Conservation (phyloP, 2,329 filamentous ascomycete genomes). For the Hymenoscyphus scutula region DNA sequence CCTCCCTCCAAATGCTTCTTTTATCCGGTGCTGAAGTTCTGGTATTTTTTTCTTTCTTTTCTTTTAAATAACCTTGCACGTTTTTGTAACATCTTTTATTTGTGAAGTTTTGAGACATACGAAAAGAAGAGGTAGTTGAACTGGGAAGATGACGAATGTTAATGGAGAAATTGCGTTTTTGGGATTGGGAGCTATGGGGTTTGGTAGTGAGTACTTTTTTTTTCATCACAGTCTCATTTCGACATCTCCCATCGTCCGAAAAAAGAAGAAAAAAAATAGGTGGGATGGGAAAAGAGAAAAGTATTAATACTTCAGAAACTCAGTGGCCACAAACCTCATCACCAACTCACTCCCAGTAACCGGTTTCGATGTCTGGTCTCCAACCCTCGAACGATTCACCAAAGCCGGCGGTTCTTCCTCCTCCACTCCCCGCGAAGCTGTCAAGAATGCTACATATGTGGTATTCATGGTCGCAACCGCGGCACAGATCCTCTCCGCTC, state of each 20-base stretch:
- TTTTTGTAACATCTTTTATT: not conserved
- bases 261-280: too few relatives aligned
- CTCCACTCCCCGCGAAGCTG: constrained; percentile 59
- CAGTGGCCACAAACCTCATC: constrained; percentile 68
- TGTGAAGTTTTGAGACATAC: not conserved
- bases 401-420: constrained; percentile 60
- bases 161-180: constrained; percentile 12
- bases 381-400: constrained; percentile 64
- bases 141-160: not conserved
- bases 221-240: not conserved
- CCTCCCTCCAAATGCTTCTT: not conserved
- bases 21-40: not conserved
- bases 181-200: constrained; percentile 12
- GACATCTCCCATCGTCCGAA: not conserved
- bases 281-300: not conserved
- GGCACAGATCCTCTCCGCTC: constrained; percentile 62
- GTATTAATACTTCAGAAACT: not conserved
- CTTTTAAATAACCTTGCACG: not conserved
- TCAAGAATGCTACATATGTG: constrained; percentile 56
- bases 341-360: constrained; percentile 64
- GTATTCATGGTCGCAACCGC: constrained; percentile 76
- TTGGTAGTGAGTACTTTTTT: constrained; percentile 9
- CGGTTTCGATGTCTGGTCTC: constrained; percentile 68
- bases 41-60: not conserved
- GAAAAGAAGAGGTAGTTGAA: not conserved